Base-by-base conservation (phyloP, 192 early-diverging fungal genomes). In the Coemansia aciculifera region DNA sequence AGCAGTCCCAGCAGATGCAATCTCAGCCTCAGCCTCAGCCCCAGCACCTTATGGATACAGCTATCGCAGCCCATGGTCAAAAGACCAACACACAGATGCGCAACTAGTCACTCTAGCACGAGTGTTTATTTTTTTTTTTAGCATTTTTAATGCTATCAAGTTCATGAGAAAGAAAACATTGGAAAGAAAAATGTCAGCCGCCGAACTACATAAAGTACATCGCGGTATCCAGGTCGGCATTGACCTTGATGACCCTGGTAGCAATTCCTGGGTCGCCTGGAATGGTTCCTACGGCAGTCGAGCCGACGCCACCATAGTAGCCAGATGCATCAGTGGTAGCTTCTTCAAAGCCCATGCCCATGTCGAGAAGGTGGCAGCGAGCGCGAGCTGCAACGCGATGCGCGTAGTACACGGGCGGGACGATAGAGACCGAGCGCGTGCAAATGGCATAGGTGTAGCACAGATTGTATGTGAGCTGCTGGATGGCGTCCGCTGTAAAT, bases 391-490 rank as follows among this genome's bases (percentile, higher is more conserved):
- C 92, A 4, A 96, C 90, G 13, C 96, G 74, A 75, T 97, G 91
- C 10, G 95, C 95, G 68, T 98, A 97, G 85, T 97, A 98, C 9
- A 90, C 94, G 0, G 95, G 93, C 5, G 96, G 94, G 0, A 89
- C 87, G 6, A 98, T 88, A 1, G 91, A 92, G 1, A 98, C 97
- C 0, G 90, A 88, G 29, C 95, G 88, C 0, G 95, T 96, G 54
- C 91, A 91, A 61, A 94, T 86, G 38, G 90, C 91, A 77, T 93
- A 98, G 48, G 93, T 81, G 72, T 94, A 96, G 71, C 95, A 97
- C 34, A 97, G 83, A 5, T 89, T 80, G 84, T 95, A 97, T 0
- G 95, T 95, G 19, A 97, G 82, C 62, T 90, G 85, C 68, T 96
- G 93, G 32, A 98, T 75, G 40, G 87, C 80, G 68, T 98, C 93